Evolutionary conservation across 2,329 filamentous ascomycete species (phyloP), one percentile per base, ranked within the genome.

Genomic region (Fusarium torreyae): DNA sequence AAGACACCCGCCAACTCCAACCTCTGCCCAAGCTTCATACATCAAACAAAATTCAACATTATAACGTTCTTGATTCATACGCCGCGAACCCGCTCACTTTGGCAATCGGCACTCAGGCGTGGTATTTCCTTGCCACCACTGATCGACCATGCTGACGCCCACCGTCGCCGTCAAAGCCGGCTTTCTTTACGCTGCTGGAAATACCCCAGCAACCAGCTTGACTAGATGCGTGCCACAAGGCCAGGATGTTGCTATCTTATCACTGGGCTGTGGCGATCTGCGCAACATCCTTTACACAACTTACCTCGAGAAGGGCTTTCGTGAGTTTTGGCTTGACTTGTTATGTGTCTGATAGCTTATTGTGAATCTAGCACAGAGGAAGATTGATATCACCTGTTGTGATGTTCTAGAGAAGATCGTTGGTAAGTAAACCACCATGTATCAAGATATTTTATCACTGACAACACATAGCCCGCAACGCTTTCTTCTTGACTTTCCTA

Each of bases 371-470:
- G 80, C 79, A 10, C 43, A 65, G 28, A 74, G 84, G 42, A 81
- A 81, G 39, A 75, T 88, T 6, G 86, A 88, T 65, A 77, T 89
- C 43, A 90, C 88, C 3, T 87, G 83, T 57, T 89, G 87, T 72
- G 87, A 90, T 72, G 67, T 80, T 44, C 80, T 87, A 28, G 76
- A 82, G 14, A 81, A 80, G 18, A 79, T 87, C 51, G 78, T 88
- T 49, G 86, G 87, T 87, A 70, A 53, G 80, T 28, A 5, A 14
- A 22, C 26, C 54, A 67, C 33, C 42, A 52, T 64, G 15, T 13
- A 57, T 43, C 33, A 18, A 20, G 26, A 31, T 20, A 33, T 24
- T 42, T 18, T 28, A 17, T 31, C 5, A 11, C n/a, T 48, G 62
- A 53, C 17, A 17, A 48, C 18, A 6, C 26, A 13, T 40, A 88